phyloP scores from a whole-genome alignment of 2,329 filamentous ascomycete genomes.

The Cercospora zeina region DNA sequence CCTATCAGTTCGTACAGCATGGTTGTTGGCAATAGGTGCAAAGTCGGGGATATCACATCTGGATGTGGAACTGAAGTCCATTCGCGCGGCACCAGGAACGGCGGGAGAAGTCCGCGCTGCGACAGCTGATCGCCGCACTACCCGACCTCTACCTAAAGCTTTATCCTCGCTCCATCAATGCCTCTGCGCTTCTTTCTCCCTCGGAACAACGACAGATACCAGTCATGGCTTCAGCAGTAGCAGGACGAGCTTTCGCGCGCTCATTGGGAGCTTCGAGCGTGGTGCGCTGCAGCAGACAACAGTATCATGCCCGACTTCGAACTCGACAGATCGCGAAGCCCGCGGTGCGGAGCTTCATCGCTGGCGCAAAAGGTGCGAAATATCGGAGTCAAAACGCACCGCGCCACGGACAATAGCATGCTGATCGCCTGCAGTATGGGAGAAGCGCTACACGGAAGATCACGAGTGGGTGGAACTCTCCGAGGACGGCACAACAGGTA shows the following conservation, averaged over 20 bases:
- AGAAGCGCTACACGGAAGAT: conserved; percentile 90
- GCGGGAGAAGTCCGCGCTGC: not conserved
- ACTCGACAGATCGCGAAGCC: conserved; percentile 25
- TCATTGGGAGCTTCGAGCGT: conserved; percentile 28
- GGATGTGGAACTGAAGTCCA: conserved; percentile 11
- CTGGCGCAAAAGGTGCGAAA: conserved; percentile 34
- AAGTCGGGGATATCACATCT: conserved; percentile 11
- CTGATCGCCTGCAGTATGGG: conserved; percentile 51
- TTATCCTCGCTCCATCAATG: not conserved
- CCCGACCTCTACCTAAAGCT: not conserved
- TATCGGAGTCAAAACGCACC: not conserved
- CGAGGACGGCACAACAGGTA: conserved; percentile 77
- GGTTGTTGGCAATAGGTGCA: not conserved
- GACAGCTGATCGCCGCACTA: conserved; percentile 11
- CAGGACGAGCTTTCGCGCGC: conserved; percentile 29
- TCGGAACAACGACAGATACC: not conserved
- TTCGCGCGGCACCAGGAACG: not conserved
- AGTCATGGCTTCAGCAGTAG: conserved; percentile 26
- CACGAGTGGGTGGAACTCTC: conserved; percentile 97
- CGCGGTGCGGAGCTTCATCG: conserved; percentile 35
- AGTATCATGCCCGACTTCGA: conserved; percentile 31
- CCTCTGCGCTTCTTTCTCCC: not conserved
- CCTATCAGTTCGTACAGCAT: conserved; percentile 98
- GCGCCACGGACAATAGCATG: not conserved
- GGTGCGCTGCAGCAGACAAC: conserved; percentile 34